Conservation (phyloP, 495 filamentous ascomycete genomes). For the Penicillium steckii region DNA sequence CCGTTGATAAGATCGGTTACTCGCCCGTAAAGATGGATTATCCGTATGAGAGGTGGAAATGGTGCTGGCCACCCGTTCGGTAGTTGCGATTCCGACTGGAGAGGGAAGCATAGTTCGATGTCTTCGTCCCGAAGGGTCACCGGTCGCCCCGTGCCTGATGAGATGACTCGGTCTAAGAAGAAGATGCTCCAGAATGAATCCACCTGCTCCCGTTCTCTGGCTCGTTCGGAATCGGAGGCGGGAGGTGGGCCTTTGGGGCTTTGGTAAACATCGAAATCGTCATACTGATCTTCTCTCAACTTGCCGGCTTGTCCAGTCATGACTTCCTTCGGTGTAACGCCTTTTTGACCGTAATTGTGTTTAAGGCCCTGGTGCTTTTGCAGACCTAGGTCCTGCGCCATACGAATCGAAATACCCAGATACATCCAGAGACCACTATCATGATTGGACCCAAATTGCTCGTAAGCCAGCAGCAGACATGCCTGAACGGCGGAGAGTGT, state of each 20-base stretch:
- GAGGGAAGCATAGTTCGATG: constrained; percentile 74
- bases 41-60: constrained; percentile 74
- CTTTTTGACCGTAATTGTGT: constrained; percentile 58
- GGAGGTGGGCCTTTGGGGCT: constrained; percentile 20
- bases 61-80: constrained; percentile 67
- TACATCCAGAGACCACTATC: constrained; percentile 93
- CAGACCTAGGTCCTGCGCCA: constrained; percentile 82
- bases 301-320: constrained; percentile 46
- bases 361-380: constrained; percentile 74
- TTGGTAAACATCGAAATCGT: constrained; percentile 32
- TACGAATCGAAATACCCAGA: constrained; percentile 77
- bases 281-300: constrained; percentile 42
- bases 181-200: constrained; percentile 87
- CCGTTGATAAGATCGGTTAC: constrained; percentile 82
- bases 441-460: constrained; percentile 80
- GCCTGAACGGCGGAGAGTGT: constrained; percentile 78
- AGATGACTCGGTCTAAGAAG: constrained; percentile 80
- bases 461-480: constrained; percentile 77
- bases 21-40: constrained; percentile 79
- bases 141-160: constrained; percentile 76
- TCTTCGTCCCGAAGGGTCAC: constrained; percentile 79
- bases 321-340: constrained; percentile 52
- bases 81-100: constrained; percentile 56
- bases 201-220: constrained; percentile 68
- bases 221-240: constrained; percentile 40